Percentiles rank a stretch among this genome's conserved stretches.
These are phyloP conservation scores for Xylariales sp. DNA, from an alignment of 2,329 filamentous ascomycete species.

Conservation along the genomic window DNA sequence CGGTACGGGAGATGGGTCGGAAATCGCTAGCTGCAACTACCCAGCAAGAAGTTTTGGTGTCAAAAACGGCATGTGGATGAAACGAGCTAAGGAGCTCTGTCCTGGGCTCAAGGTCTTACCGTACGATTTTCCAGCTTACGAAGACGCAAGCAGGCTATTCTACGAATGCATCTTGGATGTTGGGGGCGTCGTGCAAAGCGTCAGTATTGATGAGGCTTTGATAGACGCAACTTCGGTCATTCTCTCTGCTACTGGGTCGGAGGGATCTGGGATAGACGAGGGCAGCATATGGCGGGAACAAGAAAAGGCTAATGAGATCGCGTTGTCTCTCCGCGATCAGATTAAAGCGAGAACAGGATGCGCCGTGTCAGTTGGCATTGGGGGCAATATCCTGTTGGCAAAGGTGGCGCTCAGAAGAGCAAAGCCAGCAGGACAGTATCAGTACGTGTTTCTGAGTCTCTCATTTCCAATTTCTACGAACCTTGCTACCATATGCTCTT, in stretches of 20 bases:
- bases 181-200: constrained; percentile 89
- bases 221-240: constrained; percentile 83
- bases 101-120: constrained; percentile 89
- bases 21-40: constrained; percentile 98
- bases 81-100: constrained; percentile 82
- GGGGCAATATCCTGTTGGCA: constrained; percentile 88
- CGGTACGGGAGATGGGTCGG: constrained; percentile 83
- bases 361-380: constrained; percentile 91
- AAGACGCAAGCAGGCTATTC: constrained; percentile 88
- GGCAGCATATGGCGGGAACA: constrained; percentile 82
- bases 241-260: constrained; percentile 71
- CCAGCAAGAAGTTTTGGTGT: constrained; percentile 85
- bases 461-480: background rate
- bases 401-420: constrained; percentile 91
- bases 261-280: constrained; percentile 73
- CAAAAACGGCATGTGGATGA: constrained; percentile 99
- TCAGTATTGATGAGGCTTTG: constrained; percentile 95
- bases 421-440: constrained; percentile 93
- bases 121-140: constrained; percentile 95
- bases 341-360: constrained; percentile 84
- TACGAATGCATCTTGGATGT: constrained; percentile 85
- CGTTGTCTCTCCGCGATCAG: constrained; percentile 71
- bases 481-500: background rate
- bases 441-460: constrained; percentile 51
- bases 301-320: constrained; percentile 79